Base-by-base conservation (phyloP, 2,329 filamentous ascomycete species). In the Calonectria hongkongensis region DNA sequence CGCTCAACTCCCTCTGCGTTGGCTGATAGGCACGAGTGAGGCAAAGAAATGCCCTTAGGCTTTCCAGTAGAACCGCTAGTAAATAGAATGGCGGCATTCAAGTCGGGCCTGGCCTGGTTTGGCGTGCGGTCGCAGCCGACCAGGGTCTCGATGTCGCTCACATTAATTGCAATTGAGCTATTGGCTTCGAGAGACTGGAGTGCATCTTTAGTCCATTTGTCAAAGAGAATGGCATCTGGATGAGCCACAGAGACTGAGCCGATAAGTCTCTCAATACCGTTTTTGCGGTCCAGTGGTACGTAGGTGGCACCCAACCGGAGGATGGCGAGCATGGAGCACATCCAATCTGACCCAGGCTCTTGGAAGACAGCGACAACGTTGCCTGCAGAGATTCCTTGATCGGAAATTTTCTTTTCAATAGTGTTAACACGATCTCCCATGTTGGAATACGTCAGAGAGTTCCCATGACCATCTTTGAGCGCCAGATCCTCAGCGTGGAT, bases 301-400 rank as follows among this genome's bases (percentile, higher is more conserved):
- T 56, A 56, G 6, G 28, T 56, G 18, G 25, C 28, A 1, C 50
- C 50, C 15, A 56, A 36, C 3, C 50, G 15, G 18, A 56, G 50
- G 27, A 56, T 36, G 2, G 28, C 50, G 2, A 56, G 6, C 28
- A 36, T 56, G 10, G 50, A 56, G 27, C 50, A 56, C 27, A 56
- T 36, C 50, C 50, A 56, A n/a, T 56, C 50, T 9, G 50, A 30
- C 10, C 50, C 28, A 56, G 50, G 13, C 27, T 56, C 50, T 56
- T 51, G 48, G 48, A 51, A 28, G 21, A 51, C 48, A 5, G 48
- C 48, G 12, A 21, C 21, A 21, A 21, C 21, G 21, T 21, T 21
- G 21, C 21, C 21, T 21, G 21, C 21, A 21, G 21, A 21, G 21
- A 21, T 21, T 21, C 21, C 21, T 21, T 21, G 21, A 21, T 21